Evolutionary conservation across 2,329 filamentous ascomycete species (phyloP).

Genomic region (Cordyceps cicadae): DNA sequence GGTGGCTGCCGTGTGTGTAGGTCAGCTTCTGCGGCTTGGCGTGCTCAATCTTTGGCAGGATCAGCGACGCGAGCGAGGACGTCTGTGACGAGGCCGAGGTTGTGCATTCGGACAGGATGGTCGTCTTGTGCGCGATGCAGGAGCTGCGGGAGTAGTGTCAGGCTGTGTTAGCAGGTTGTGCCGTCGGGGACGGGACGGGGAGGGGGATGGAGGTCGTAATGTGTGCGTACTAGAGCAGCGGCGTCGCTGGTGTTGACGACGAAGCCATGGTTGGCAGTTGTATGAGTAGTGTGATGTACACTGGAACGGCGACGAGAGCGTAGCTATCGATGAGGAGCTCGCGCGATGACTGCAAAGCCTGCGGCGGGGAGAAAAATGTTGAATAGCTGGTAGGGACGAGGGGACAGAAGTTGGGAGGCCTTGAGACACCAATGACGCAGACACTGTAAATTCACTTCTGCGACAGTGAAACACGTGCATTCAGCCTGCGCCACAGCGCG

Average conservation of each 20-base stretch:
- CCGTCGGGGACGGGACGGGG: neutral
- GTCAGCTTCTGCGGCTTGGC: slow-evolving; percentile 75
- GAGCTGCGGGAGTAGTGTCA: slow-evolving; percentile 44
- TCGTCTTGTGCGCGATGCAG: slow-evolving; percentile 89
- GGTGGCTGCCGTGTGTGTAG: slow-evolving; percentile 83
- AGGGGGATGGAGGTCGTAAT: neutral
- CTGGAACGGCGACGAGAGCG: neutral
- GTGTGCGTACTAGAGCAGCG: slow-evolving; percentile 60
- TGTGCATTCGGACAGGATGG: slow-evolving; percentile 89
- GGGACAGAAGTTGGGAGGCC: neutral
- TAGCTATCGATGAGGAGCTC: neutral
- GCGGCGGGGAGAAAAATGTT: neutral
- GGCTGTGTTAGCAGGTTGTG: neutral
- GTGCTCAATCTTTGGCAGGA: slow-evolving; percentile 92
- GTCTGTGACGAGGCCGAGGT: slow-evolving; percentile 74
- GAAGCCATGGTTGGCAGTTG: slow-evolving; percentile 51
- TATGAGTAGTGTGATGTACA: neutral
- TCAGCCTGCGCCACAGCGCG: neutral
- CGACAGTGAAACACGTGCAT: slow-evolving; percentile 1
- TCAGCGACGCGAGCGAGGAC: slow-evolving; percentile 80
- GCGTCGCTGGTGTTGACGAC: slow-evolving; percentile 58
- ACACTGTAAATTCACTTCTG: neutral
- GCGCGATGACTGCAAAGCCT: neutral
- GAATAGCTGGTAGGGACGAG: neutral
- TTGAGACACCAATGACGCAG: slow-evolving; percentile 6